These are phyloP conservation scores for Fonsecaea multimorphosa DNA, from an alignment of 2,329 filamentous ascomycete species.

Conservation along the genomic window DNA sequence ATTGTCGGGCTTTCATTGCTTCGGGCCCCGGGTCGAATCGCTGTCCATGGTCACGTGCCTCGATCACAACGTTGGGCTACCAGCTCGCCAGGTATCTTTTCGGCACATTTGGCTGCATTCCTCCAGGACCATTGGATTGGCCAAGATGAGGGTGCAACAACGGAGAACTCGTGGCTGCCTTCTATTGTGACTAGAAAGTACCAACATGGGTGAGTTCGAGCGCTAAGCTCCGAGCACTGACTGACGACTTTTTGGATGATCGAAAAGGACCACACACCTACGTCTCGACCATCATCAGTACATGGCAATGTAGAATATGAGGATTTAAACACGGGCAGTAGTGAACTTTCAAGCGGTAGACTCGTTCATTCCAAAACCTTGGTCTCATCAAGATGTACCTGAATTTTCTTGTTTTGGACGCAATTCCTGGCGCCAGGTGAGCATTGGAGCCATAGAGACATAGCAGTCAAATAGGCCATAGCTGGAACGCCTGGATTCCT, in stretches of 20 bases:
- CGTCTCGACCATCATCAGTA: background rate
- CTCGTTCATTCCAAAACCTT: background rate
- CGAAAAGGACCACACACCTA: background rate
- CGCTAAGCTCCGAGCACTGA: background rate
- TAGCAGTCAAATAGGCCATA: background rate
- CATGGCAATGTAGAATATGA: background rate
- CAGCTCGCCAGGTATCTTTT: no score
- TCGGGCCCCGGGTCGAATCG: background rate
- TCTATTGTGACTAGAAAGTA: background rate
- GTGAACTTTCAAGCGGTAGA: background rate
- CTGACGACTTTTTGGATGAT: background rate
- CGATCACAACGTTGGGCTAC: background rate
- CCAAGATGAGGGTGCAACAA: background rate
- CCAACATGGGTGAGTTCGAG: background rate
- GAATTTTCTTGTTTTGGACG: background rate
- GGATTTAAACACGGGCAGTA: background rate
- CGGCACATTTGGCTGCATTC: background rate
- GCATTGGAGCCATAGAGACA: background rate
- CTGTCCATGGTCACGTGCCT: background rate
- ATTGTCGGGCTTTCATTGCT: background rate
- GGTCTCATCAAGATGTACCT: background rate
- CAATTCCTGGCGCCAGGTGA: background rate
- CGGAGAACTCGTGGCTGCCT: background rate
- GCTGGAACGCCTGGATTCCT: background rate
- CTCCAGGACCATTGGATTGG: background rate